Conservation (phyloP, 139 green algal species). For the Deuterostichococcus epilithicus region DNA sequence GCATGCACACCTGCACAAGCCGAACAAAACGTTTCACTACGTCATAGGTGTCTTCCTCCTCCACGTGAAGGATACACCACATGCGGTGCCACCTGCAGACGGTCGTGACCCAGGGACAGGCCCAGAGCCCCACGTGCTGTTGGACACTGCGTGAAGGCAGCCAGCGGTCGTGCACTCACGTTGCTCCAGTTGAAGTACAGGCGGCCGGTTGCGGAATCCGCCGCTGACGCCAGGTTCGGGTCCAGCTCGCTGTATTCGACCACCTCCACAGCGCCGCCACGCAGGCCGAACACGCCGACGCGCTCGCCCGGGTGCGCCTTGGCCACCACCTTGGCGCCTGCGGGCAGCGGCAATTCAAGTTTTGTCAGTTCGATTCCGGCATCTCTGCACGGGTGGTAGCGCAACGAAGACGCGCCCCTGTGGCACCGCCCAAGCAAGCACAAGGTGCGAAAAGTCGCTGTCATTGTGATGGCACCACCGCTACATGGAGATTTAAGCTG, state of each 20-base stretch:
- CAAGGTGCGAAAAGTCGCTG: no score
- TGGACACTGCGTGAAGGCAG: no score
- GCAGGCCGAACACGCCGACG: slow-evolving; percentile 74
- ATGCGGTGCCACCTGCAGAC: no score
- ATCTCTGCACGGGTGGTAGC: background rate
- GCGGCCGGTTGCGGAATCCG: slow-evolving; percentile 48
- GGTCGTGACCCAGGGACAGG: no score
- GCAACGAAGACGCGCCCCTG: no score
- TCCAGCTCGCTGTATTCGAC: slow-evolving; percentile 91
- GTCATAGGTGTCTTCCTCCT: no score
- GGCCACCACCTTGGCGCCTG: slow-evolving; percentile 63
- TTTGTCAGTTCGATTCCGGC: background rate
- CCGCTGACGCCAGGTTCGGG: slow-evolving; percentile 50
- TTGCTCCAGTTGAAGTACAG: slow-evolving; percentile 88
- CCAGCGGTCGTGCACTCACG: no score
- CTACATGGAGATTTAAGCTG: slow-evolving; percentile 8
- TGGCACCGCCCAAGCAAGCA: no score
- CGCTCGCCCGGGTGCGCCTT: slow-evolving; percentile 79
- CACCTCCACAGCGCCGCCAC: slow-evolving; percentile 53
- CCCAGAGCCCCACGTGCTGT: no score
- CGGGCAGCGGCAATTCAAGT: background rate
- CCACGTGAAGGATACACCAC: no score
- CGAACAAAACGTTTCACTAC: no score
- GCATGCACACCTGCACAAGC: slow-evolving; percentile 76
- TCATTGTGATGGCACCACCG: no score